Base-by-base conservation (phyloP, 495 filamentous ascomycete genomes). In the Chaetomidium leptoderma region DNA sequence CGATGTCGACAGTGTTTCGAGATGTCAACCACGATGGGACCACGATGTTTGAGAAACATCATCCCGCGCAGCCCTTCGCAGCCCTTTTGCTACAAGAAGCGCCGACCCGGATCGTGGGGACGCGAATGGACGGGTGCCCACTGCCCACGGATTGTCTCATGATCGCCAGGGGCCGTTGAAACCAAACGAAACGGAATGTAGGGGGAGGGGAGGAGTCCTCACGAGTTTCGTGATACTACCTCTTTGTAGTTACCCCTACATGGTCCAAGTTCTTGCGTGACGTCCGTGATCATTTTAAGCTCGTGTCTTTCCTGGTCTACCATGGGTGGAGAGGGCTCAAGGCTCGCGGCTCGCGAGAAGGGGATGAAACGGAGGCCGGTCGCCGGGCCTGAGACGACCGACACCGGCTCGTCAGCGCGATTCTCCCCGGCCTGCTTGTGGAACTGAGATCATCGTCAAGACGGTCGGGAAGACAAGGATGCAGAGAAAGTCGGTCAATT, bases 131-230 rank as follows among this genome's bases (percentile, higher is more conserved):
- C 8, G 36, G n/a, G 8, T n/a, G 16, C 5, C 1, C 36, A 16
- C n/a, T n/a, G n/a, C n/a, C n/a, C n/a, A n/a, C n/a, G n/a, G 30
- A 6, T 32, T 32, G 30, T 32, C 30, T 32, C 11, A 24, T 16
- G 16, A 48, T 48, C 27, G 27, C 45, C 27, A 46, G 24, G 45
- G 45, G 27, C 7, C 14, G 24, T 29, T 27, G 45, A 39, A 13
- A 24, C 17, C 32, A 50, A 37, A 50, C 47, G 32, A 50, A 50
- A 50, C 47, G 32, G 30, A 52, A 35, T 8, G 49, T 35, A 52
- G 33, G 47, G 47, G 47, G 19, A 13, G 0, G 6, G 26, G 9
- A 32, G 30, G 7, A 19, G 2, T 6, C 30, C 13, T 26, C 24
- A 9, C 21, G 43, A 29, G 43, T 46, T 26, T 46, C 43, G 43